Evolutionary conservation across 2,329 filamentous ascomycete genomes (phyloP), one percentile per base, ranked within the genome.

Genomic region (Xylariaceae sp.): DNA sequence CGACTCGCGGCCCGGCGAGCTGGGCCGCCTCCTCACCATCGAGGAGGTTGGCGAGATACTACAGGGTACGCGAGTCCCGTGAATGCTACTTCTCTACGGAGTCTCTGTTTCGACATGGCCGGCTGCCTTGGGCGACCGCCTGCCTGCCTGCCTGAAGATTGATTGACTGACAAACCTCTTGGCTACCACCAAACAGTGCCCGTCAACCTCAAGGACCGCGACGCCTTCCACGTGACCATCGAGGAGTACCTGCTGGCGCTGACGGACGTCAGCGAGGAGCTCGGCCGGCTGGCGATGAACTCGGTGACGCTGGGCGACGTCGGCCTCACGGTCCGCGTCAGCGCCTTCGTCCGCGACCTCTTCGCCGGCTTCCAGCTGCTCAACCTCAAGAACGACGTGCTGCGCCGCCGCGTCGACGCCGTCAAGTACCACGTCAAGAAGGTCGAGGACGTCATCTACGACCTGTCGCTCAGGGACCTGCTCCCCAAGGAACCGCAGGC

Each of bases 341-440:
- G 83, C 57, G 75, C 77, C 44, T 96, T 96, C 57, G 80, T 95
- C 66, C 95, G 95, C 66, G 89, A 96, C 55, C 64, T 98, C 23
- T 90, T 94, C 51, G 86, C 89, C 3, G 92, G 90, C 12, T 98
- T 98, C 64, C 92, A 96, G 71, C 77, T 96, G 46, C 75, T 98
- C 46, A 98, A 98, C 58, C 70, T 98, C 48, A 96, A 96, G 72
- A 98, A 98, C 52, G 92, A 98, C 58, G 79, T 80, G 15, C 63
- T 98, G 52, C 75, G 92, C 39, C 86, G 88, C 64, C 75, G 87
- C 42, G 87, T 86, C 36, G 92, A 98, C 63, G 83, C 82, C 5
- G 83, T 98, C 61, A 98, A 98, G 70, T 98, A 98, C 57, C 82
- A 83, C 51, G 87, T 98, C 52, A 98, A 96, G 71, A 90, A 94